A percentile compares a stretch with the other conserved stretches of the same genome.
phyloP scores from a whole-genome alignment of 371 early-diverging fungal species.

The Mucor plumbeus region DNA sequence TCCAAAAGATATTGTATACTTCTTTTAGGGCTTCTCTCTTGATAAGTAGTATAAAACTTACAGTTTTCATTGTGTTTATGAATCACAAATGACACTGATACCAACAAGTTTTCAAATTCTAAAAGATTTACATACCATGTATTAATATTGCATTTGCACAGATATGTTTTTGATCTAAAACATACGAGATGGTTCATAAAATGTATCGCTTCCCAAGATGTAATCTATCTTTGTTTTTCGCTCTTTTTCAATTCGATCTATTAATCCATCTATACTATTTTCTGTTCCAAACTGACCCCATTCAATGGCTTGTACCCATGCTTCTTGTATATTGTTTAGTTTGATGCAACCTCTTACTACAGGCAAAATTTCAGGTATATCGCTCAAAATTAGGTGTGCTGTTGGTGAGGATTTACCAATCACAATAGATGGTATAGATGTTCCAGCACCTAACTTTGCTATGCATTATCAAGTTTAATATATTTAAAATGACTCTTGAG shows the following conservation, averaged over 20 bases:
- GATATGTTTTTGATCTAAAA: not conserved
- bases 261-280: constrained; percentile 33
- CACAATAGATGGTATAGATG: constrained; percentile 57
- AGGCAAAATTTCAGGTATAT: constrained; percentile 46
- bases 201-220: constrained; percentile 63
- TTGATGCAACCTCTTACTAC: constrained; percentile 42
- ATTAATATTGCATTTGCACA: not conserved
- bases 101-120: constrained; percentile 64
- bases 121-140: not conserved
- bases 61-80: constrained; percentile 55
- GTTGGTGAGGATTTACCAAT: constrained; percentile 37
- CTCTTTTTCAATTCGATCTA: constrained; percentile 21
- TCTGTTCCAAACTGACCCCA: constrained; percentile 53
- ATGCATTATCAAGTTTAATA: not conserved
- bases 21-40: constrained; percentile 63
- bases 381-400: constrained; percentile 42
- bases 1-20: constrained; percentile 57
- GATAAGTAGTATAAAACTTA: constrained; percentile 58
- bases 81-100: constrained; percentile 52
- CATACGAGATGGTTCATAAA: constrained; percentile 62
- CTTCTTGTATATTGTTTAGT: constrained; percentile 31
- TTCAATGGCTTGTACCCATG: constrained; percentile 35
- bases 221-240: constrained; percentile 44
- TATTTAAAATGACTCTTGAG: not conserved
- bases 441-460: constrained; percentile 53